Evolutionary conservation across 495 filamentous ascomycete genomes (phyloP).

Genomic region (Penicillium dipodomyicola): DNA sequence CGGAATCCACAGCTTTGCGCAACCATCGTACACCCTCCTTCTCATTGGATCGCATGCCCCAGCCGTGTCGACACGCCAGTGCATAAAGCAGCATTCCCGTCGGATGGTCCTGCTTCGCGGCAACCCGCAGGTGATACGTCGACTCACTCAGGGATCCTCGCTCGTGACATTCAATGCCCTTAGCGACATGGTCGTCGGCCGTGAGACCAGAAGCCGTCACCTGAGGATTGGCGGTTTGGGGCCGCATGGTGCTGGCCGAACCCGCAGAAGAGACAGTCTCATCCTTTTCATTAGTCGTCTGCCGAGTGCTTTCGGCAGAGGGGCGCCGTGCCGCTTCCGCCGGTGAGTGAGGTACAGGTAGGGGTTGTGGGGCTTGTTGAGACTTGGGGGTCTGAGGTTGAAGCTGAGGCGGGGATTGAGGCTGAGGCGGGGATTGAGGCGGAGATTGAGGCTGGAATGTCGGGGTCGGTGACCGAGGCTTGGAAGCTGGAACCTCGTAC

Average conservation of each 20-base stretch:
- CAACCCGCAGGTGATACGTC: conserved; percentile 91
- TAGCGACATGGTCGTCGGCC: conserved; percentile 81
- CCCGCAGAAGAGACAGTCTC: conserved; percentile 60
- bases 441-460: conserved; percentile 17
- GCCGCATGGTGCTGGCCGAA: conserved; percentile 63
- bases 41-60: conserved; percentile 93
- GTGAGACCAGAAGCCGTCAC: conserved; percentile 55
- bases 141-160: conserved; percentile 82
- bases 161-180: conserved; percentile 86
- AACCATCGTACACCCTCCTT: conserved; percentile 88
- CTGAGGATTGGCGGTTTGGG: conserved; percentile 48
- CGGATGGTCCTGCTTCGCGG: conserved; percentile 78
- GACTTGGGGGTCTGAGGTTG: conserved; percentile 10
- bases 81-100: conserved; percentile 96
- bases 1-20: conserved; percentile 82
- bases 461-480: neutral
- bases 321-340: conserved; percentile 47
- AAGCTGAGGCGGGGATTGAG: conserved; percentile 15
- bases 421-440: conserved; percentile 15
- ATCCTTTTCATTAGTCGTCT: conserved; percentile 36
- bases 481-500: conserved; percentile 29
- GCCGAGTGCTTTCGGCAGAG: conserved; percentile 45
- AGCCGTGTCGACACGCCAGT: conserved; percentile 93
- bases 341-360: conserved; percentile 19
- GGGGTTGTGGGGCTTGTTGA: conserved; percentile 2